Evolutionary conservation across 768 basidiomycete species (phyloP), one percentile per base, ranked within the genome.

Genomic region (Lanmaoa rubissima): DNA sequence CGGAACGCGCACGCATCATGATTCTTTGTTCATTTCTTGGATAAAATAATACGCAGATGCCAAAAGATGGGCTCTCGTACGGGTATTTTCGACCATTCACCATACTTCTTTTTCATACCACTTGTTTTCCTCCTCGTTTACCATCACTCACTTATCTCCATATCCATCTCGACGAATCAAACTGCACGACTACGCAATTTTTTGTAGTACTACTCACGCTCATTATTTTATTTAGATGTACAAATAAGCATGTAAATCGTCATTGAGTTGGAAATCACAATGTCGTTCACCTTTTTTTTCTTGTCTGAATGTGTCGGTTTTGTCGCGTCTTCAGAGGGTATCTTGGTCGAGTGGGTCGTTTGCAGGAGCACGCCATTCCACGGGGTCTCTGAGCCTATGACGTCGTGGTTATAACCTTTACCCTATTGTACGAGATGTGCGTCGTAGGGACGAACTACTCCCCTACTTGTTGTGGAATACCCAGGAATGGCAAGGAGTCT

Each of bases 161-260:
- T 28, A 28, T 6, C 28, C 47, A 48, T 34, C 24, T 24, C 7
- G 47, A 54, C 32, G 34, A 28, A 49, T 36, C 26, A 60, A 28
- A 52, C 45, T 2, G 31, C 54, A 65, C 47, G 52, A 63, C 65
- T 58, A 63, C 58, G 47, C 64, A 63, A 26, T 59, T 36, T 60
- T 44, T n/a, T 65, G 64, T 65, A 65, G 64, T 62, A 63, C 57
- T 60, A 65, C 31, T 36, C 64, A 65, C 64, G 14, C 54, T 65
- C 64, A 65, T 65, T 24, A 24, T 28, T 28, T 65, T 21, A 40
- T 42, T 16, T 53, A 53, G 45, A 59, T 61, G 50, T 44, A 59
- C 24, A 38, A 21, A 21, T 54, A 54, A 19, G 17, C n/a, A 26
- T 31, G n/a, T 7, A 24, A 51, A 17, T 14, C 11, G 16, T 50